Conservation (phyloP, 2,329 filamentous ascomycete genomes). For the Teratosphaeriaceae sp. region DNA sequence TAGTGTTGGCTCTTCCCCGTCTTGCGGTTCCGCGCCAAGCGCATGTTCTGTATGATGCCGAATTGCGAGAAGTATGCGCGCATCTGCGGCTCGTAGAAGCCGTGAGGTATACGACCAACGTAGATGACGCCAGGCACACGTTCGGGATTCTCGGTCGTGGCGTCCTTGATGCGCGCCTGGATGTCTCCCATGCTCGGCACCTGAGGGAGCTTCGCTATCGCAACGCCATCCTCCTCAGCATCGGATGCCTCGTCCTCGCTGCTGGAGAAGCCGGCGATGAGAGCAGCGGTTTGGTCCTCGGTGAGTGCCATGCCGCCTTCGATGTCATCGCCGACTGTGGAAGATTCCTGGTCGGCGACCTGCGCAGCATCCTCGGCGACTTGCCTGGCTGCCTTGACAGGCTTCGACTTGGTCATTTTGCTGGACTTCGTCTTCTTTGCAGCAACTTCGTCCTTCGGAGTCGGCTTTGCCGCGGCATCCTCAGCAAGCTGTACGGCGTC, state of each 20-base stretch:
- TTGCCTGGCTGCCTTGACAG: not conserved
- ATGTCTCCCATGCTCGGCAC: constrained; percentile 27
- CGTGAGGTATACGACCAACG: constrained; percentile 82
- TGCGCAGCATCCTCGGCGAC: too few relatives aligned
- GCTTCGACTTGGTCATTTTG: constrained; percentile 3
- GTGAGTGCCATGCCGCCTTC: constrained; percentile 28
- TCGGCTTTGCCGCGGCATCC: constrained; percentile 11
- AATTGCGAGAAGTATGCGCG: constrained; percentile 91
- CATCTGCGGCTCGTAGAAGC: constrained; percentile 98
- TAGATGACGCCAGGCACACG: constrained; percentile 74
- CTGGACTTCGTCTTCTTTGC: constrained; percentile 7
- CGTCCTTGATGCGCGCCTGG: constrained; percentile 42
- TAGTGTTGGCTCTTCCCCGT: constrained; percentile 91
- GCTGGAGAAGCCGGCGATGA: constrained; percentile 46
- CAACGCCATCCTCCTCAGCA: constrained; percentile 33
- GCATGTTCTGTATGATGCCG: constrained; percentile 68
- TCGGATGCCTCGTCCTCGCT: constrained; percentile 36
- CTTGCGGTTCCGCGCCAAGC: constrained; percentile 84
- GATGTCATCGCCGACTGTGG: constrained; percentile 13
- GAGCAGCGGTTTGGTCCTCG: constrained; percentile 45
- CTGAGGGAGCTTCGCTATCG: constrained; percentile 30
- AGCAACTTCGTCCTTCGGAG: not conserved
- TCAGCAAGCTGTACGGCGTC: too few relatives aligned
- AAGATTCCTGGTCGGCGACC: constrained; percentile 11
- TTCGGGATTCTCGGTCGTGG: constrained; percentile 39